Evolutionary conservation across 176 grass and related monocot species (phyloP), one percentile per base, ranked within the genome.

Genomic region (Elymus sibiricus): DNA sequence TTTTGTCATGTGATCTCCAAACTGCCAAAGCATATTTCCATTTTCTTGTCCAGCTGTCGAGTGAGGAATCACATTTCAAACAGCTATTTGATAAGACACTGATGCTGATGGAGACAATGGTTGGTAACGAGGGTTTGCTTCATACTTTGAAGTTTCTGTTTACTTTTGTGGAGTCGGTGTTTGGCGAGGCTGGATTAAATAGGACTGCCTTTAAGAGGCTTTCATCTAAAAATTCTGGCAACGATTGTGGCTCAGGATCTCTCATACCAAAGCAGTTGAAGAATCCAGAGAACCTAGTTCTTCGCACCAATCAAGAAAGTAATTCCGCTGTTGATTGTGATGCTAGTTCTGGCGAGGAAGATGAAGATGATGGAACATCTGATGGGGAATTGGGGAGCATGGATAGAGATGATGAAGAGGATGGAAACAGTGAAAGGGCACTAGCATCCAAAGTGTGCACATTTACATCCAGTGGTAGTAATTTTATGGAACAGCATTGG

Each of bases 401-500:
- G 27, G 96, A 98, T 82, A 90, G 94, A 77, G 96, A 98, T 69
- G 96, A 95, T 46, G 96, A 98, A 79, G 96, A 98, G 59, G 93
- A 98, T 77, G 91, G 83, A 85, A 92, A 89, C 85, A 92, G 84
- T 74, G 96, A 98, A 79, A 91, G 92, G 78, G 86, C 85, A 79
- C 74, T 98, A 77, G 93, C 93, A 11, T 94, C 92, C 37, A 95
- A 95, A 88, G 90, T 98, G 79, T 98, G 96, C 88, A 95, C 96
- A 77, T 98, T 98, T 87, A 98, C 96, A 64, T 98, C 96, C 31
- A 98, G 96, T 82, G 96, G 96, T 28, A 98, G 96, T 73, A 98
- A 98, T 84, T 98, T 98, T 84, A 95, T 98, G 96, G 96, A 98
- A 60, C 96, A 98, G 51, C 96, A 98, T 92, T 98, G 96, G 96